Evolutionary conservation across 164 flowering plant genomes (phyloP), one percentile per base, ranked within the genome.

Genomic region (Taxillus chinensis): DNA sequence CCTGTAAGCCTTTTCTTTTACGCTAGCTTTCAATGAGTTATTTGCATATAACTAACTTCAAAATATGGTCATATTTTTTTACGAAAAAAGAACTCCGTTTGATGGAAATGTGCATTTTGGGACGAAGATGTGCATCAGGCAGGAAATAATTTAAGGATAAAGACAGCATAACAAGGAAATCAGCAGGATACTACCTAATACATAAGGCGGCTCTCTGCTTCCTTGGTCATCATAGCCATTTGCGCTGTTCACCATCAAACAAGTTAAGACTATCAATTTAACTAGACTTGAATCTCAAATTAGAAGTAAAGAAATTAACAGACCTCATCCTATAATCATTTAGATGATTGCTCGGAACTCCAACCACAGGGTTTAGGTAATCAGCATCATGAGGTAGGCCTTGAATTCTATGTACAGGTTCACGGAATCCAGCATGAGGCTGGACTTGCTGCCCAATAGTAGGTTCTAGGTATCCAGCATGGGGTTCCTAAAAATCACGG

Each of bases 401-500:
- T 51, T 2, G 54, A 16, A 51, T 51, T 51, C 54, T 15, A 51
- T 4, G 54, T 0, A 27, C 27, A 4, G 54, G 54, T 14, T 51
- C 27, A 15, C 27, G 17, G 27, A 14, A n/a, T 51, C 27, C 27
- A 4, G 54, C 17, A 15, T 14, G 15, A 14, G 54, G 5, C 6
- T 14, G 54, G 54, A 27, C 27, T 51, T 51, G 17, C 10, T n/a
- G 54, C 54, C 54, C 54, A 51, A 51, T 3, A 51, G 54, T 5
- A 51, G 54, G 54, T 51, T n/a, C 54, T 5, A 51, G 54, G 27
- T 14, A 51, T 56, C 82, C 82, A 69, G 76, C 78, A 79, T 76
- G 82, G 27, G 82, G 80, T 42, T 68, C 80, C 70, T 67, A 16
- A 38, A 65, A 58, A 48, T 45, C 38, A 59, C n/a, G 53, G 11